These are phyloP conservation scores for Mucor piriformis DNA, from an alignment of 371 early-diverging fungal species.

Conservation along the genomic window DNA sequence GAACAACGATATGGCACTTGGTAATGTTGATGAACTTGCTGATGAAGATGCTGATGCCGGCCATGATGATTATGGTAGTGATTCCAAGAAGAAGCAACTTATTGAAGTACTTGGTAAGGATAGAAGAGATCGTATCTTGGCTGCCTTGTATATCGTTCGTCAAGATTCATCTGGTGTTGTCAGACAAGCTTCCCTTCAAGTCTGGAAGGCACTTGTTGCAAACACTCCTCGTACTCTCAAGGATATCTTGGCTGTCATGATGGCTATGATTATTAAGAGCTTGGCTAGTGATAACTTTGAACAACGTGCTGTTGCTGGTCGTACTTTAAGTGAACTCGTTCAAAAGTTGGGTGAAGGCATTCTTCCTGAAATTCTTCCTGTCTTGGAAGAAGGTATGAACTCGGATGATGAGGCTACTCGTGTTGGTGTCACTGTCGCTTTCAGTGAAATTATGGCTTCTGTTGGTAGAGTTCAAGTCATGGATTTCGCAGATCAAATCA, in stretches of 20 bases:
- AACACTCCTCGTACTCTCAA: constrained; percentile 97
- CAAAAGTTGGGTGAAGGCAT: constrained; percentile 93
- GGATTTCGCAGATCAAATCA: constrained; percentile 83
- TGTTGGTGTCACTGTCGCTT: constrained; percentile 92
- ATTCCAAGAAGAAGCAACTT: constrained; percentile 77
- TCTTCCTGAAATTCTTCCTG: constrained; percentile 85
- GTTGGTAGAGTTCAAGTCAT: constrained; percentile 81
- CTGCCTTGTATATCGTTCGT: constrained; percentile 92
- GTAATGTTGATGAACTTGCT: constrained; percentile 46
- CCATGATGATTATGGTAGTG: constrained; percentile 57
- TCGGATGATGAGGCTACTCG: constrained; percentile 69
- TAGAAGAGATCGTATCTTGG: constrained; percentile 84
- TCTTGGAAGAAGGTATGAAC: constrained; percentile 80
- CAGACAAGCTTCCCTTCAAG: constrained; percentile 85
- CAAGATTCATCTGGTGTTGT: constrained; percentile 83
- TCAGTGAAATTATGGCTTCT: constrained; percentile 88
- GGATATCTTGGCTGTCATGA: constrained; percentile 88
- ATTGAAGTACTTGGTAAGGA: constrained; percentile 85
- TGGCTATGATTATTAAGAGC: constrained; percentile 82
- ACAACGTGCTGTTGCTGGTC: constrained; percentile 81
- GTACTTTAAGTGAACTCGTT: constrained; percentile 94
- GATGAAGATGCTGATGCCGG: constrained; percentile 62
- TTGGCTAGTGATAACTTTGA: constrained; percentile 78
- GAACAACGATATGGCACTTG: constrained; percentile 42
- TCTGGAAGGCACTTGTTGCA: constrained; percentile 94